Evolutionary conservation across 2,329 filamentous ascomycete species (phyloP).

Genomic region (Colletotrichum sp.): DNA sequence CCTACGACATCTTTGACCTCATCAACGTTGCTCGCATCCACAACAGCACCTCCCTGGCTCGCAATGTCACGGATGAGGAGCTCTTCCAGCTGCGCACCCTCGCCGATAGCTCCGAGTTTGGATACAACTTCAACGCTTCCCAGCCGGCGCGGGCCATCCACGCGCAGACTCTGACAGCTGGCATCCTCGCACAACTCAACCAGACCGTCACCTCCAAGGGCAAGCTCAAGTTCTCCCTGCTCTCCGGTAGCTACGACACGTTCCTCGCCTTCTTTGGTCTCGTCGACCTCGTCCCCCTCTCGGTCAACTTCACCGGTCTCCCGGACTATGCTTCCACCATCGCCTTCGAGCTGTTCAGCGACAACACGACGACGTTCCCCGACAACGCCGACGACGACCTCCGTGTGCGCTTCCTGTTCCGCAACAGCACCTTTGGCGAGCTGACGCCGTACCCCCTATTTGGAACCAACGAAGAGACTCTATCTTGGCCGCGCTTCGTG

Average conservation of each 20-base stretch:
- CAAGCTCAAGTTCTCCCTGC: constrained; percentile 37
- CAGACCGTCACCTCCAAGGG: constrained; percentile 32
- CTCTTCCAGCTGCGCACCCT: constrained; percentile 36
- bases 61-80: constrained; percentile 35
- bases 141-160: constrained; percentile 33
- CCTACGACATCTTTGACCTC: constrained; percentile 41
- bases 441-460: constrained; percentile 35
- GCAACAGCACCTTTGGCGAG: constrained; percentile 35
- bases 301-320: constrained; percentile 34
- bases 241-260: constrained; percentile 39
- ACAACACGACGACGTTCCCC: constrained; percentile 30
- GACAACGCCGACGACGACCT: constrained; percentile 28
- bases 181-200: constrained; percentile 34
- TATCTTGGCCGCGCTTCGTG: constrained; percentile 33
- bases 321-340: constrained; percentile 41
- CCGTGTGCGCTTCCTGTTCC: constrained; percentile 37
- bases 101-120: constrained; percentile 36
- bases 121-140: constrained; percentile 34
- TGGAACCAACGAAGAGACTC: constrained; percentile 29
- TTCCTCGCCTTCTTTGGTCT: constrained; percentile 41
- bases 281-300: constrained; percentile 28
- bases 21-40: constrained; percentile 40
- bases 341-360: constrained; percentile 38
- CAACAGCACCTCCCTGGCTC: constrained; percentile 30
- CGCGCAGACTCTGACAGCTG: constrained; percentile 34